Conservation (phyloP, 257 asterid genomes). For the Fraxinus pennsylvanica region DNA sequence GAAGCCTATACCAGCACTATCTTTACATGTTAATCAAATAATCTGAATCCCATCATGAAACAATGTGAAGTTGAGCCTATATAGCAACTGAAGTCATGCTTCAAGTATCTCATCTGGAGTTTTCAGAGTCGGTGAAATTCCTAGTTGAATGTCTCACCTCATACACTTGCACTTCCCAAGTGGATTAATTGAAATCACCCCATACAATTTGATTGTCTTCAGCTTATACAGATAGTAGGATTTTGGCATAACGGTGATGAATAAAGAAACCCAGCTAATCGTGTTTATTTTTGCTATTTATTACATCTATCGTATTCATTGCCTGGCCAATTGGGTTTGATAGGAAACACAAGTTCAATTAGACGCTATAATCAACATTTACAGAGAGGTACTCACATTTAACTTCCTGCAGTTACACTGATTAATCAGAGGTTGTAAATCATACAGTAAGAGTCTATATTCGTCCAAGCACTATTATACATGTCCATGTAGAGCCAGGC, state of each 20-base stretch:
- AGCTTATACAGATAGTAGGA: background rate
- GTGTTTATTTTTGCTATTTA: background rate
- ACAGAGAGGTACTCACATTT: background rate
- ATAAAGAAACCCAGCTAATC: background rate
- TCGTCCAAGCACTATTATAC: background rate
- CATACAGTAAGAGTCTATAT: background rate
- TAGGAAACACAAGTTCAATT: slow-evolving; percentile 15
- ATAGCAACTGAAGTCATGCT: background rate
- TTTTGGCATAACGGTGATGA: background rate
- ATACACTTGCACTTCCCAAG: too few species aligned
- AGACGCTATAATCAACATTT: slow-evolving; percentile 3
- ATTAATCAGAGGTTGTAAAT: background rate
- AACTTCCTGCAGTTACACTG: background rate
- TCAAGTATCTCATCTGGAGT: background rate
- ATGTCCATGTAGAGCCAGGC: background rate
- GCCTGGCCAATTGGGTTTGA: background rate
- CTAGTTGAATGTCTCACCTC: background rate
- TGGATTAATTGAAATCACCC: background rate
- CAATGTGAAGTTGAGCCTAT: background rate
- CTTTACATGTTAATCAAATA: background rate
- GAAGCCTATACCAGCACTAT: background rate
- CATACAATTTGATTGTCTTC: background rate
- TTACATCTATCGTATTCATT: too few species aligned
- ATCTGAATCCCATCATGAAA: background rate
- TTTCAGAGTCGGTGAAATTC: background rate